Evolutionary conservation across 805 yeast genomes (phyloP).

Genomic region (Saccharomycopsis olivae): DNA sequence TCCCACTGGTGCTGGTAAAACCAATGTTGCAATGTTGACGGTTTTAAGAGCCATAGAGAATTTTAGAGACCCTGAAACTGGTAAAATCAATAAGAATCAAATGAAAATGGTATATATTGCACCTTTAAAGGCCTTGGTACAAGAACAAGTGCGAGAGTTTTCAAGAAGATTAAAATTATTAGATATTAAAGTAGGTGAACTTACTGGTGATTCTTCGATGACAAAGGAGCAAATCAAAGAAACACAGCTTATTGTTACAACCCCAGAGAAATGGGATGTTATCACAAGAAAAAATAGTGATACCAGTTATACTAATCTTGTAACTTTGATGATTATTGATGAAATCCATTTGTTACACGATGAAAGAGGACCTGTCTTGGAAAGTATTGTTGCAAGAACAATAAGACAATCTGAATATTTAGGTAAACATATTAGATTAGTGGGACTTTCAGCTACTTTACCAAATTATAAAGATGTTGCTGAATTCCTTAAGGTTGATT

Average conservation of each 20-base stretch:
- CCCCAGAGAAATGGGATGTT: constrained; percentile 98
- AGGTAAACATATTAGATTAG: constrained; percentile 40
- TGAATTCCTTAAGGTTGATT: constrained; percentile 57
- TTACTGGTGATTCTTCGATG: constrained; percentile 82
- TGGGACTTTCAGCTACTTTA: constrained; percentile 16
- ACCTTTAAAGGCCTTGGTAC: constrained; percentile 89
- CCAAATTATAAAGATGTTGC: constrained; percentile 57
- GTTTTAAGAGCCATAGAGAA: constrained; percentile 52
- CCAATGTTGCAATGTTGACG: constrained; percentile 88
- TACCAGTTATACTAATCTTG: constrained; percentile 50
- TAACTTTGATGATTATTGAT: constrained; percentile 70
- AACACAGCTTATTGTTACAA: constrained; percentile 79
- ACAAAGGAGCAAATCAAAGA: constrained; percentile 64
- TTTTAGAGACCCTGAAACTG: constrained; percentile 35
- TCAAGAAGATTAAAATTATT: constrained; percentile 52
- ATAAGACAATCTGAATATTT: constrained; percentile 35
- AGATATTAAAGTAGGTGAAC: constrained; percentile 69
- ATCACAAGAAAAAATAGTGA: constrained; percentile 76
- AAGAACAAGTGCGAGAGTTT: constrained; percentile 87
- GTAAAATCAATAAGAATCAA: constrained; percentile 39
- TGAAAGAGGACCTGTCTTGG: constrained; percentile 90
- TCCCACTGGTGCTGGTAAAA: constrained; percentile 98
- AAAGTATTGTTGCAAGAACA: constrained; percentile 74
- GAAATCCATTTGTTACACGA: constrained; percentile 91
- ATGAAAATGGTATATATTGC: constrained; percentile 84